Percentiles rank a stretch among this genome's conserved stretches.
Evolutionary conservation across 352 stramenopile species (phyloP).

Genomic region (Phytophthora gonapodyides): DNA sequence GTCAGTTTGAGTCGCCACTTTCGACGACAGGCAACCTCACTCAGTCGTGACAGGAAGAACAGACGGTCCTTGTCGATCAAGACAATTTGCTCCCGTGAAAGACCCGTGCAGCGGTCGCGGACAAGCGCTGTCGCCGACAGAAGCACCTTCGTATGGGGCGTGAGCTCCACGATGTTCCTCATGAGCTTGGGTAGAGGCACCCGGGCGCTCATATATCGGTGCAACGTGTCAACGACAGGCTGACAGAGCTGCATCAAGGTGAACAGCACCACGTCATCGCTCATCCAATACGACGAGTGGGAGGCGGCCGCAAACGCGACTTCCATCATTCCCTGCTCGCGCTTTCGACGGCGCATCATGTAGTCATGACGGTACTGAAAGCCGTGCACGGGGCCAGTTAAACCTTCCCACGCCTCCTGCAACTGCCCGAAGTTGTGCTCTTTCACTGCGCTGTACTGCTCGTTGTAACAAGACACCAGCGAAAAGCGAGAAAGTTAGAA

Average conservation of each 20-base stretch:
- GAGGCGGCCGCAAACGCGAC: conserved; percentile 80
- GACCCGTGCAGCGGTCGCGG: conserved; percentile 75
- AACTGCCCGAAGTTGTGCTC: conserved; percentile 75
- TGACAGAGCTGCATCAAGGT: conserved; percentile 86
- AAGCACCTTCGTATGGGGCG: conserved; percentile 64
- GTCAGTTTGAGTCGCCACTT: conserved; percentile 75
- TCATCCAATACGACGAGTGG: conserved; percentile 91
- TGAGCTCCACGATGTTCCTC: conserved; percentile 82
- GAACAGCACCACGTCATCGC: conserved; percentile 86
- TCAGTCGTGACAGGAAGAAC: conserved; percentile 63
- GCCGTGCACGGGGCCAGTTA: conserved; percentile 72
- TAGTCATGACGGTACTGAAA: conserved; percentile 86
- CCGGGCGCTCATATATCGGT: conserved; percentile 81
- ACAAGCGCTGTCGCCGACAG: conserved; percentile 78
- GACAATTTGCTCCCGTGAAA: conserved; percentile 76
- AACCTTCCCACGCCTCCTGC: conserved; percentile 72
- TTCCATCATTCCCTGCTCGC: conserved; percentile 88
- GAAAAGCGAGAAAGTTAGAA: not conserved
- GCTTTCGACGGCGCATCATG: conserved; percentile 71
- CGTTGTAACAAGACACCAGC: not conserved
- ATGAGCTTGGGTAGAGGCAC: conserved; percentile 74
- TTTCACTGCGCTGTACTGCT: conserved; percentile 64
- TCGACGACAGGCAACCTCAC: conserved; percentile 67
- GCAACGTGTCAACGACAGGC: conserved; percentile 80
- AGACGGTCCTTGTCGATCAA: conserved; percentile 75